Percentiles rank a stretch among this genome's conserved stretches.
phyloP scores from a whole-genome alignment of 2,329 filamentous ascomycete species.

The Parascedosporium putredinis region DNA sequence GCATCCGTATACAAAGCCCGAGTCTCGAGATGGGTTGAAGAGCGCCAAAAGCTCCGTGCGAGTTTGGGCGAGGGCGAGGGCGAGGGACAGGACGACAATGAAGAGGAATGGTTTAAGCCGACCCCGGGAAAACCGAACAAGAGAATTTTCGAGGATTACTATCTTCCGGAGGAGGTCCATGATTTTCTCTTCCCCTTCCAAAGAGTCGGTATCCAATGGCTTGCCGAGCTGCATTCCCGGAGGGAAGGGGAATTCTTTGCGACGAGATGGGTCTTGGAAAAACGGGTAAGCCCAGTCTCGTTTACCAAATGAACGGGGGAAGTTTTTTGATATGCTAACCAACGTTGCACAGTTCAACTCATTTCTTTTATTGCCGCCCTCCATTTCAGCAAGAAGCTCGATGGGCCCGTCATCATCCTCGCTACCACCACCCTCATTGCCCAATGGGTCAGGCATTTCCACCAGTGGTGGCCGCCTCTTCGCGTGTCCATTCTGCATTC shows the following conservation, averaged over 20 bases:
- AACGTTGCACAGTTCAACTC: conserved; percentile 32
- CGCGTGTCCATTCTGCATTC: conserved; percentile 91
- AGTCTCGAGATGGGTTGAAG: conserved; percentile 59
- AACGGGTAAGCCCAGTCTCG: conserved; percentile 36
- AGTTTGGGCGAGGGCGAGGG: conserved; percentile 12
- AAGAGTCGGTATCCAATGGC: conserved; percentile 93
- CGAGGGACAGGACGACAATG: conserved; percentile 22
- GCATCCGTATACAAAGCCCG: conserved; percentile 70
- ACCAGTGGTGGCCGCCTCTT: conserved; percentile 98
- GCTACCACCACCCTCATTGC: conserved; percentile 90
- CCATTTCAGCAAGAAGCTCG: conserved; percentile 80
- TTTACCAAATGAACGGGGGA: not conserved
- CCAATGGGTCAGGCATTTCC: conserved; percentile 98
- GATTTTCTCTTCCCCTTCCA: conserved; percentile 93
- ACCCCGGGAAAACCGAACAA: conserved; percentile 76
- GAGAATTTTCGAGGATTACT: conserved; percentile 62
- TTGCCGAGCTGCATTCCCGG: conserved; percentile 84
- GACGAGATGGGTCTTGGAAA: conserved; percentile 99
- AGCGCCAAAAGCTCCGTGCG: conserved; percentile 8
- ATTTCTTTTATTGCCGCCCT: conserved; percentile 78
- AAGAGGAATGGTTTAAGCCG: conserved; percentile 68
- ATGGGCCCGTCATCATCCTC: conserved; percentile 80
- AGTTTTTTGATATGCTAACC: conserved; percentile 12
- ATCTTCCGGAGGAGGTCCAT: conserved; percentile 83
- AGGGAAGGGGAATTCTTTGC: conserved; percentile 89